These are phyloP conservation scores for Microcyclospora tardicrescens DNA, from an alignment of 2,329 filamentous ascomycete genomes.

Conservation along the genomic window DNA sequence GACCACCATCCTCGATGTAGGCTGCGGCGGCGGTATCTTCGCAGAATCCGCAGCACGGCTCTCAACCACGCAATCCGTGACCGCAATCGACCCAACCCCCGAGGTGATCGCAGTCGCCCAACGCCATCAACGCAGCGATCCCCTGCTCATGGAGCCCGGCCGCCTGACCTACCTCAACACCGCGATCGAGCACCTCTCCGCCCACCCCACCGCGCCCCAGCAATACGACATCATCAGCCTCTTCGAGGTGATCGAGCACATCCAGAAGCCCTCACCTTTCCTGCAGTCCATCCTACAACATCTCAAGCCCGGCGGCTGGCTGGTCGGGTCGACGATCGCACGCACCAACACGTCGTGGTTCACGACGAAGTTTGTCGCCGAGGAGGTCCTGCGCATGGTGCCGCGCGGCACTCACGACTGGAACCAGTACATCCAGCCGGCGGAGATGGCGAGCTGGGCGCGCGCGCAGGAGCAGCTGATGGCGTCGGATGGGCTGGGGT, in stretches of 20 bases:
- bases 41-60: slow-evolving; percentile 72
- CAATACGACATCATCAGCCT: slow-evolving; percentile 68
- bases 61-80: slow-evolving; percentile 48
- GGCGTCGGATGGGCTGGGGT: slow-evolving; percentile 50
- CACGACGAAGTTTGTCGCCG: slow-evolving; percentile 82
- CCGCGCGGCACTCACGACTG: slow-evolving; percentile 92
- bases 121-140: slow-evolving; percentile 63
- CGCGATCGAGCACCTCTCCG: slow-evolving; percentile 56
- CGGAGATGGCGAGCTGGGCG: slow-evolving; percentile 50
- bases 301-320: slow-evolving; percentile 82
- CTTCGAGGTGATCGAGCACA: slow-evolving; percentile 94
- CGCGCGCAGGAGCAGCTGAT: slow-evolving; percentile 29
- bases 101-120: slow-evolving; percentile 63
- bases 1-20: slow-evolving; percentile 73
- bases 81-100: slow-evolving; percentile 65
- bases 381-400: slow-evolving; percentile 76
- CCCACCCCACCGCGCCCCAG: slow-evolving; percentile 18
- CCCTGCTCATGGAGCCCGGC: slow-evolving; percentile 42
- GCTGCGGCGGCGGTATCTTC: slow-evolving; percentile 93
- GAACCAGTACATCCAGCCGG: slow-evolving; percentile 85
- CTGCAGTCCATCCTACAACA: slow-evolving; percentile 59
- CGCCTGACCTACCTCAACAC: slow-evolving; percentile 59
- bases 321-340: slow-evolving; percentile 85
- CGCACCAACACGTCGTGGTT: slow-evolving; percentile 80
- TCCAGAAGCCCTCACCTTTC: slow-evolving; percentile 62